A percentile compares a stretch with the other conserved stretches of the same genome.
These are phyloP conservation scores for Penicillium silybi DNA, from an alignment of 495 filamentous ascomycete genomes.

Conservation along the genomic window DNA sequence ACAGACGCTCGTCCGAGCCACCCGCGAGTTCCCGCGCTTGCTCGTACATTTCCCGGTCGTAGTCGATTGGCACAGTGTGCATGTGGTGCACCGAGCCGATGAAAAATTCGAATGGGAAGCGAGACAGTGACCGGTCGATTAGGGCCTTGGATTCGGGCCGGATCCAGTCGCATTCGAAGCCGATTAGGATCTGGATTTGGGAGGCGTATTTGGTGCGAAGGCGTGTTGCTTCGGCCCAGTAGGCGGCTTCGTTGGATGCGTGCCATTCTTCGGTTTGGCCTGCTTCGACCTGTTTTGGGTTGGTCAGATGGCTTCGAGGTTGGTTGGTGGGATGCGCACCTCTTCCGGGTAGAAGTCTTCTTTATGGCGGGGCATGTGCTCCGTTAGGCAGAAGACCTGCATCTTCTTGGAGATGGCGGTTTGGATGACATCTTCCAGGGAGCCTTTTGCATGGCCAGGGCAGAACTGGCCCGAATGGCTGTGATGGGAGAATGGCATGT, in stretches of 20 bases:
- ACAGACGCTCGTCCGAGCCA: constrained; percentile 66
- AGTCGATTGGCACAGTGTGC: constrained; percentile 83
- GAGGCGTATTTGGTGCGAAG: constrained; percentile 66
- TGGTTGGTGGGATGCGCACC: constrained; percentile 35
- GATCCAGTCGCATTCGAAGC: constrained; percentile 92
- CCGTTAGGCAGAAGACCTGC: constrained; percentile 82
- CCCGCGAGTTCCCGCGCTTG: constrained; percentile 54
- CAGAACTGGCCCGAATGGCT: constrained; percentile 98
- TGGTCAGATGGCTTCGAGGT: not conserved
- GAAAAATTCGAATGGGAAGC: constrained; percentile 75
- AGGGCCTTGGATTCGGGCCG: constrained; percentile 58
- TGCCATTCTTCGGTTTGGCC: constrained; percentile 39
- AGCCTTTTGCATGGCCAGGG: constrained; percentile 76
- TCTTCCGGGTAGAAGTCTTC: constrained; percentile 82
- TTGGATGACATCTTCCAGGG: constrained; percentile 77
- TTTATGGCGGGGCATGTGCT: constrained; percentile 83
- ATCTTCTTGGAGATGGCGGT: constrained; percentile 75
- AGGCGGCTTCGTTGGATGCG: constrained; percentile 59
- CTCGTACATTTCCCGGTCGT: constrained; percentile 63
- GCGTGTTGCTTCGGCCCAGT: constrained; percentile 63
- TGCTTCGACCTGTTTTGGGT: constrained; percentile 35
- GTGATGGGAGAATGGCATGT: constrained; percentile 98
- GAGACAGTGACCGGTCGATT: constrained; percentile 54
- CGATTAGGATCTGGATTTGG: constrained; percentile 77
- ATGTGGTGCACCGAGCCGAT: constrained; percentile 91